phyloP scores from a whole-genome alignment of 2,329 filamentous ascomycete species.

The Colletotrichum abscissum region DNA sequence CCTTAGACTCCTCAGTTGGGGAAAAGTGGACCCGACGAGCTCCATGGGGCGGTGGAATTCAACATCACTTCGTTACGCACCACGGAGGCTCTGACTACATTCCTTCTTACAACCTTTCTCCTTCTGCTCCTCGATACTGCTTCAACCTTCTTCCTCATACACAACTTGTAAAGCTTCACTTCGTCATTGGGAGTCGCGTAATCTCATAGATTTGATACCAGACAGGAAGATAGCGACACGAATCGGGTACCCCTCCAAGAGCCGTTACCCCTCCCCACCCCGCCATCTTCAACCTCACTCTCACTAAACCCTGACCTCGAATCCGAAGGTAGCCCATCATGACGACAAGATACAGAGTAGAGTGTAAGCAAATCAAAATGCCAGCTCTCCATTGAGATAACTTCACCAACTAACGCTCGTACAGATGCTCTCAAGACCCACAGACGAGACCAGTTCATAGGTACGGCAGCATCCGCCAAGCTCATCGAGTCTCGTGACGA shows the following conservation, averaged over 20 bases:
- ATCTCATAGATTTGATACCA: not conserved
- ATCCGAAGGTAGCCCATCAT: constrained; percentile 49
- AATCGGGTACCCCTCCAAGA: not conserved
- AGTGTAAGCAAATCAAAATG: constrained; percentile 69
- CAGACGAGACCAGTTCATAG: constrained; percentile 88
- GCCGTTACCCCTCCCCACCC: not conserved
- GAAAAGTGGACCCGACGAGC: not conserved
- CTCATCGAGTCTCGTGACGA: not conserved
- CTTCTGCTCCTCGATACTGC: not conserved
- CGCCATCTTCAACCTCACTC: not conserved
- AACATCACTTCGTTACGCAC: constrained; percentile 24
- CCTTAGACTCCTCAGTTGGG: not conserved
- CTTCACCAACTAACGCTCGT: constrained; percentile 29
- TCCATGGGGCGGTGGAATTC: constrained; percentile 25
- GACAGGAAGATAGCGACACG: not conserved
- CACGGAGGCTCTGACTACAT: constrained; percentile 1
- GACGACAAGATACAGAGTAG: constrained; percentile 76
- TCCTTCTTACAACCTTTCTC: not conserved
- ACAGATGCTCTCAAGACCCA: constrained; percentile 81
- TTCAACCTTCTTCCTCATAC: not conserved
- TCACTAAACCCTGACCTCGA: not conserved
- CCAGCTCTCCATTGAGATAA: not conserved
- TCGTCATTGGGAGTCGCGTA: not conserved
- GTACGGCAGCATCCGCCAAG: constrained; percentile 54
- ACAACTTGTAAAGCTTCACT: not conserved